Evolutionary conservation across 2,329 filamentous ascomycete genomes (phyloP).

Genomic region (Calonectria pseudoreteaudii): DNA sequence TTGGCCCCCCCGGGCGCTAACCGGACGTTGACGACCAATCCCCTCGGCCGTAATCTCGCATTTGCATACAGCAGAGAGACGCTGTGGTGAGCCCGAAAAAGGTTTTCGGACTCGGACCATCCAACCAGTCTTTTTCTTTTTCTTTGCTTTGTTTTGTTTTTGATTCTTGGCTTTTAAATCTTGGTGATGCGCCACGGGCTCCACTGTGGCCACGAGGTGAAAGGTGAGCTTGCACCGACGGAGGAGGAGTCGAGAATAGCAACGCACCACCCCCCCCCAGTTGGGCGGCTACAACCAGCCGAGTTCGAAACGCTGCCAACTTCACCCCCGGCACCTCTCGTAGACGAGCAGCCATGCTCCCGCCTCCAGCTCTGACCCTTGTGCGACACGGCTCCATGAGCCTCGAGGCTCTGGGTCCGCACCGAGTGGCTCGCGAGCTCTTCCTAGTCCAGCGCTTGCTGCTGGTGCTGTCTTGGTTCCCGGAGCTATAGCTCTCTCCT

Average conservation of each 20-base stretch:
- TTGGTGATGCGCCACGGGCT: not conserved
- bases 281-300: conserved; percentile 38
- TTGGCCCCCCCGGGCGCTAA: conserved; percentile 27
- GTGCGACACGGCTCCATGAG: conserved; percentile 12
- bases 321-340: not conserved
- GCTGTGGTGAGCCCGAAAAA: not conserved
- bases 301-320: conserved; percentile 32
- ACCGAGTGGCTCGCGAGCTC: conserved; percentile 8
- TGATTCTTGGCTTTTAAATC: not conserved
- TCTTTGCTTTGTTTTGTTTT: too few species aligned
- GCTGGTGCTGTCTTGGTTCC: not conserved
- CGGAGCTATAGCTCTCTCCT: not conserved
- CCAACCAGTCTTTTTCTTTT: not conserved
- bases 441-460: conserved; percentile 18
- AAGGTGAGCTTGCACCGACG: not conserved
- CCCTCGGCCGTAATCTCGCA: conserved; percentile 1
- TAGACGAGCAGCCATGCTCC: not conserved
- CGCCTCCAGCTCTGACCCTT: conserved; percentile 5
- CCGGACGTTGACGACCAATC: conserved; percentile 36
- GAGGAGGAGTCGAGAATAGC: conserved; percentile 12
- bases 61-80: conserved; percentile 7
- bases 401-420: conserved; percentile 2
- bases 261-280: conserved; percentile 23
- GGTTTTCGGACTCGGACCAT: not conserved
- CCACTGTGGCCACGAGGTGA: not conserved